Conservation (phyloP, 2,329 filamentous ascomycete species). For the Paracamarosporium sp. region DNA sequence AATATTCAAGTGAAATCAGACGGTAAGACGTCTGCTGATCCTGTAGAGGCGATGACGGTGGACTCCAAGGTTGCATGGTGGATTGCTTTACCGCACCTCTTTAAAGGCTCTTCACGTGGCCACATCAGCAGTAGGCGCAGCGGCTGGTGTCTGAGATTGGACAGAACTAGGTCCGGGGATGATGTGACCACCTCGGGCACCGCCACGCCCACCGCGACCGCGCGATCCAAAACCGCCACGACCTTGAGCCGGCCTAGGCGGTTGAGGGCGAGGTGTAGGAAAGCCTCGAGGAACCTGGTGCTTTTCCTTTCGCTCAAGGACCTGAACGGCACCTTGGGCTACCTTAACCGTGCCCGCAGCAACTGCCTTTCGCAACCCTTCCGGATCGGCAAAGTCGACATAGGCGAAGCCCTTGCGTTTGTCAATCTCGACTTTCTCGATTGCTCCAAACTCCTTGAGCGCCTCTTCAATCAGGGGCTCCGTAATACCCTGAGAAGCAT, state of each 20-base stretch:
- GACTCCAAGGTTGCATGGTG: neutral
- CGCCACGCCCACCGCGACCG: slow-evolving; percentile 42
- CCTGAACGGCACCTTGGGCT: slow-evolving; percentile 84
- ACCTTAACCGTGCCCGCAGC: slow-evolving; percentile 81
- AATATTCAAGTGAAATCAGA: neutral
- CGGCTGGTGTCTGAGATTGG: neutral
- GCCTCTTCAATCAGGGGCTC: slow-evolving; percentile 78
- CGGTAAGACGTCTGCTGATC: neutral
- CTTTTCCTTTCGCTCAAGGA: slow-evolving; percentile 78
- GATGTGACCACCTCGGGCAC: slow-evolving; percentile 36
- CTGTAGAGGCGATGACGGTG: neutral
- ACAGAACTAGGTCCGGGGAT: slow-evolving; percentile 10
- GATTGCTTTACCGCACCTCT: neutral
- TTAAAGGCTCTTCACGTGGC: slow-evolving; percentile 10
- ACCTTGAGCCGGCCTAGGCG: slow-evolving; percentile 19
- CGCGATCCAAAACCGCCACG: slow-evolving; percentile 42
- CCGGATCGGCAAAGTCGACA: slow-evolving; percentile 81
- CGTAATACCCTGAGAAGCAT: slow-evolving; percentile 89
- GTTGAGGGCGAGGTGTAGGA: slow-evolving; percentile 36
- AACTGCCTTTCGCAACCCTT: slow-evolving; percentile 78
- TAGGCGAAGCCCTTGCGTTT: slow-evolving; percentile 95
- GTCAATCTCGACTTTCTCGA: slow-evolving; percentile 87
- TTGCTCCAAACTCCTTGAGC: slow-evolving; percentile 74
- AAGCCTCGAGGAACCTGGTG: slow-evolving; percentile 27
- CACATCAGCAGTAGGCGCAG: slow-evolving; percentile 13